Evolutionary conservation across 306 rosid species (phyloP), one percentile per base, ranked within the genome.

Genomic region (Vigna radiata): DNA sequence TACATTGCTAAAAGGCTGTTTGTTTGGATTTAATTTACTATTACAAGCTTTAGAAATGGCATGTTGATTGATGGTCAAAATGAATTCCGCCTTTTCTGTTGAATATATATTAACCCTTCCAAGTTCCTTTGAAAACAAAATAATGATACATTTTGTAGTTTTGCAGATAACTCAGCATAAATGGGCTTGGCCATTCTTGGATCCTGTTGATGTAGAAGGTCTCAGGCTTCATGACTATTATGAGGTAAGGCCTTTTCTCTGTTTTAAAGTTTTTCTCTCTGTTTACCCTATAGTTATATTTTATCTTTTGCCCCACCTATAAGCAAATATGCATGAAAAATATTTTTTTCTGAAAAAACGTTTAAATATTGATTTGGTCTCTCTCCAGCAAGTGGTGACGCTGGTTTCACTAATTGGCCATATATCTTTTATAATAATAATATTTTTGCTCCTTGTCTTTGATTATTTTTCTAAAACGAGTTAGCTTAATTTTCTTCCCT

Each of bases 201-300:
- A 93, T 10, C 98, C 96, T 48, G 98, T 93, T 69, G 98, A 93
- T 88, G 98, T 91, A 49, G 86, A 86, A 81, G 98, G 92, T 75
- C 96, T 93, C 77, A 87, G 84, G n/a, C 82, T 93, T 70, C 69
- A 87, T 17, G 98, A 93, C 88, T 93, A 93, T 67, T 82, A 87
- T 76, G 82, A 91, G 90, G 98, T 93, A 61, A 33, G 16, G 46
- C 78, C 18, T 53, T 59, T 48, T 43, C 1, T 27, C 16, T 5
- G 7, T 53, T 59, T 77, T 25, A 60, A 41, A 58, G 37, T 37
- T 69, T 59, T 68, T 71, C 50, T 19, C 13, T 18, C 66, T 31
- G n/a, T 17, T 29, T 54, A 15, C 23, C 75, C 73, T 44, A 52
- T 54, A 54, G 15, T 54, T 61, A 2, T 61, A 4, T 59, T 75